phyloP scores from a whole-genome alignment of 2,329 filamentous ascomycete species.

The Fusarium poae region DNA sequence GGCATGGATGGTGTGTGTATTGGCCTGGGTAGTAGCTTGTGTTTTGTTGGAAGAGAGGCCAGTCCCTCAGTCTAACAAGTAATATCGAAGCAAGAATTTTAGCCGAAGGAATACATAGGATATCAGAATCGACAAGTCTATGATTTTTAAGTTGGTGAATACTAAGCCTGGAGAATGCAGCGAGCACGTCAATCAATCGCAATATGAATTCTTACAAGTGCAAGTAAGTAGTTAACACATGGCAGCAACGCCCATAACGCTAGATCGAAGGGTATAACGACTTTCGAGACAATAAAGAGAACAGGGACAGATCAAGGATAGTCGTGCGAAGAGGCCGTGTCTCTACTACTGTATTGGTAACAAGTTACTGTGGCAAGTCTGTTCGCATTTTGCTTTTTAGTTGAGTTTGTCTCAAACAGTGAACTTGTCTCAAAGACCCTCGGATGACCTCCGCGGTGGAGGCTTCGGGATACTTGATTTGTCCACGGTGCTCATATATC shows the following conservation, averaged over 20 bases:
- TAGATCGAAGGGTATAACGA: not conserved
- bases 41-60: not conserved
- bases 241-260: not conserved
- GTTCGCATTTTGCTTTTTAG: conserved; percentile 13
- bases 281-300: conserved; percentile 4
- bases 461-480: not conserved
- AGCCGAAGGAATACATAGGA: not conserved
- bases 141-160: not conserved
- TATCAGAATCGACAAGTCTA: not conserved
- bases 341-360: not conserved
- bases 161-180: not conserved
- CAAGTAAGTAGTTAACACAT: not conserved
- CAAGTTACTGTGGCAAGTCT: not conserved
- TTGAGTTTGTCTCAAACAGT: conserved; percentile 1
- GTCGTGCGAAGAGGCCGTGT: not conserved
- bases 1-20: not conserved
- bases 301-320: not conserved
- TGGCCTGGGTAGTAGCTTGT: not conserved
- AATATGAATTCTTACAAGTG: not conserved
- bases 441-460: conserved; percentile 1
- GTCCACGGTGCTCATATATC: not conserved
- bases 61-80: not conserved
- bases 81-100: not conserved
- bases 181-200: not conserved
- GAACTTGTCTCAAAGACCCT: not conserved